Percentiles rank a stretch among this genome's conserved stretches.
Evolutionary conservation across 352 stramenopile genomes (phyloP).

Genomic region (Poterioochromonas sp.): DNA sequence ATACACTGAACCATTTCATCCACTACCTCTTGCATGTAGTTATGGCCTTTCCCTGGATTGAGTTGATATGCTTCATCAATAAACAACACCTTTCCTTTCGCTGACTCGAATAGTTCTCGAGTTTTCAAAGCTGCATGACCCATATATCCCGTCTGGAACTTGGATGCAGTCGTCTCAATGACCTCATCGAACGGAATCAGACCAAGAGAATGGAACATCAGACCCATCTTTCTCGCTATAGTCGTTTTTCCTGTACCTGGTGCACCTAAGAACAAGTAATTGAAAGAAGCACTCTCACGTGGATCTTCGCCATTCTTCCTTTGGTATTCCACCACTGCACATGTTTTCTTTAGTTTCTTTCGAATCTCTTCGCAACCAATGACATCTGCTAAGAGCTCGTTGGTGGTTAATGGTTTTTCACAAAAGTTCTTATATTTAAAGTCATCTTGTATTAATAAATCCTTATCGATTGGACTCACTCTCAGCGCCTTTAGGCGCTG

Average conservation of each 20-base stretch:
- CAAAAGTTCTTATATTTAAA: background rate
- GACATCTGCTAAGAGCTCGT: background rate
- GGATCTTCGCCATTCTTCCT: constrained; percentile 33
- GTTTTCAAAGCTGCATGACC: constrained; percentile 65
- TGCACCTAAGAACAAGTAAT: constrained; percentile 51
- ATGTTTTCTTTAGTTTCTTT: background rate
- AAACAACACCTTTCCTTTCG: constrained; percentile 78
- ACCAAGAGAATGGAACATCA: constrained; percentile 19
- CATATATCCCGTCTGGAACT: constrained; percentile 57
- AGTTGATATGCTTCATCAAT: constrained; percentile 73
- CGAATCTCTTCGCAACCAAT: background rate
- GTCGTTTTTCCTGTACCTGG: constrained; percentile 60
- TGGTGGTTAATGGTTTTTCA: background rate
- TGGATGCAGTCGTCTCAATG: constrained; percentile 45
- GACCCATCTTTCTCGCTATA: constrained; percentile 20
- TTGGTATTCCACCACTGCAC: background rate
- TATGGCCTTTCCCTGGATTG: constrained; percentile 47
- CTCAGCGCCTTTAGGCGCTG: too few relatives aligned
- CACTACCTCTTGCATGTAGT: constrained; percentile 64
- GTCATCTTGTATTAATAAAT: background rate
- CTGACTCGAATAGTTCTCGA: constrained; percentile 61
- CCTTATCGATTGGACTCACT: background rate
- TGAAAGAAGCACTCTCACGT: constrained; percentile 46
- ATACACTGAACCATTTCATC: constrained; percentile 63
- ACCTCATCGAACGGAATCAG: constrained; percentile 10